Evolutionary conservation across 1,284 basidiomycete genomes (phyloP), one percentile per base, ranked within the genome.

Genomic region (Rhodotorula mucilaginosa): DNA sequence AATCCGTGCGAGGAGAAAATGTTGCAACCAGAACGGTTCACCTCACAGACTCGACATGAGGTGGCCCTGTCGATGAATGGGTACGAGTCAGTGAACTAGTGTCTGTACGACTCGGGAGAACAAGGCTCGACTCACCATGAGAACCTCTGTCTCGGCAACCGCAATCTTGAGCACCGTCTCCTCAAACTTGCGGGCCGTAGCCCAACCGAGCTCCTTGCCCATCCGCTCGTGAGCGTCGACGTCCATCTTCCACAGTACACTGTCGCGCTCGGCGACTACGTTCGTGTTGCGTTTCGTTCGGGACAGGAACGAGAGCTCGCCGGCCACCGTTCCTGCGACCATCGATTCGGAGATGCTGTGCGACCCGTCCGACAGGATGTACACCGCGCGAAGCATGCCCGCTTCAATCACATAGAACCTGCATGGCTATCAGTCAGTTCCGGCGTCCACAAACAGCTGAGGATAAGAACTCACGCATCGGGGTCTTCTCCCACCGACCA

Each of bases 311-410:
- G 90, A 89, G 67, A 97, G 82, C 81, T 97, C 94, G 2, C 94
- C 94, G 3, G 93, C 92, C 8, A 96, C 83, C 0, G 92, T 92
- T 2, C 93, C 93, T 2, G 93, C 88, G 0, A 96, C 91, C 93
- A 96, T 97, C 7, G 72, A 73, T 58, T 79, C 77, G 67, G 31
- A 54, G 58, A 73, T 91, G 82, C 93, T 91, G 78, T 91, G 88
- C 60, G 92, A 87, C 16, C 82, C 81, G 44, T 86, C 85, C 12
- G 85, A 83, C 74, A 89, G 87, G 64, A 88, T 51, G 58, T 76
- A 77, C 47, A 57, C 70, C 8, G 93, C 93, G 19, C 90, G 85
- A 52, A 97, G 84, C 48, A 92, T 87, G 16, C 94, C 94, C 0
- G 87, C 85, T 77, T 96, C 89, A 76, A 97, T 88, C 74, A 97